A percentile compares a stretch with the other conserved stretches of the same genome.
phyloP scores from a whole-genome alignment of 768 basidiomycete genomes.

The Russula sp. region DNA sequence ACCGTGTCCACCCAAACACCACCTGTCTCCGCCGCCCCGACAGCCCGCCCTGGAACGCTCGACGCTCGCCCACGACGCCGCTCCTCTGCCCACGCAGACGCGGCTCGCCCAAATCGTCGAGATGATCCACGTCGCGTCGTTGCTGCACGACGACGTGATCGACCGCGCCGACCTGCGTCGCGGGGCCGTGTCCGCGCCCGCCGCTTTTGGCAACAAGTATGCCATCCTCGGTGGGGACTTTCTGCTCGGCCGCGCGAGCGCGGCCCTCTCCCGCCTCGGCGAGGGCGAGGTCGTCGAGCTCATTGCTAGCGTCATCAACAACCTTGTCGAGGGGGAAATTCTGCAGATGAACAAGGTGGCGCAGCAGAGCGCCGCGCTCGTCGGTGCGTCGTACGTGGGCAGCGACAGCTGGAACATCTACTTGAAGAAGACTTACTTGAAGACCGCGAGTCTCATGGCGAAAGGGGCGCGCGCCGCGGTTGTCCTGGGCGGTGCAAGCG shows the following conservation, averaged over 20 bases:
- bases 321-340: constrained; percentile 96
- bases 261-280: constrained; percentile 82
- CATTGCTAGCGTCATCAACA: constrained; percentile 85
- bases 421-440: constrained; percentile 88
- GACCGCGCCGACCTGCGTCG: constrained; percentile 71
- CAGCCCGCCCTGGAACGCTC: constrained; percentile 28
- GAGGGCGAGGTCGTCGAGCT: constrained; percentile 89
- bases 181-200: constrained; percentile 58
- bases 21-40: constrained; percentile 33
- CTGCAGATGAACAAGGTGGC: constrained; percentile 61
- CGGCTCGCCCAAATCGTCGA: constrained; percentile 95
- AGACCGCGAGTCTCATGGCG: constrained; percentile 87
- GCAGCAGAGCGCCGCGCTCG: constrained; percentile 35
- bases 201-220: constrained; percentile 86
- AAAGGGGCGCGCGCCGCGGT: constrained; percentile 81
- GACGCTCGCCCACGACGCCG: constrained; percentile 31
- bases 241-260: constrained; percentile 83
- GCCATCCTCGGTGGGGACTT: constrained; percentile 95
- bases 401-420: constrained; percentile 67
- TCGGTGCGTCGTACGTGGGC: constrained; percentile 30
- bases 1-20: constrained; percentile 37
- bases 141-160: constrained; percentile 88
- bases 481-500: constrained; percentile 74
- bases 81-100: constrained; percentile 79
- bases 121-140: constrained; percentile 95